Conservation (phyloP, 208 protist genomes). For the Trypanosoma congolense region DNA sequence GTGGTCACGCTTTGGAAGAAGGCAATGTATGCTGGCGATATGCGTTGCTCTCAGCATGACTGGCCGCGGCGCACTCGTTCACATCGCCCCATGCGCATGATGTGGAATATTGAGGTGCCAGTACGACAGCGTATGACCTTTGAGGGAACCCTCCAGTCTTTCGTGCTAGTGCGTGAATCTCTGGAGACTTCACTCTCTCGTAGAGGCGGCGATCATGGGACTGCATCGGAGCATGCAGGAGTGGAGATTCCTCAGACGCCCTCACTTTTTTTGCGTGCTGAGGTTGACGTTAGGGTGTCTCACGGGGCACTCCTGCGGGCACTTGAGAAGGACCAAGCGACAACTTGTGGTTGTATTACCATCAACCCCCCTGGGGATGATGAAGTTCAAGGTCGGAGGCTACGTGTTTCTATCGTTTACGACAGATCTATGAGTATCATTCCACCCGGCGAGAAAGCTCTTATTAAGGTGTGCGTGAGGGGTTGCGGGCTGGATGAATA, state of each 20-base stretch:
- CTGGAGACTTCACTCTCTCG: not conserved
- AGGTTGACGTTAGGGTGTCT: slow-evolving; percentile 14
- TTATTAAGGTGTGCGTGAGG: not conserved
- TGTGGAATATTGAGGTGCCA: slow-evolving; percentile 34
- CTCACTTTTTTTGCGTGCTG: slow-evolving; percentile 18
- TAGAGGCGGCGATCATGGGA: not conserved
- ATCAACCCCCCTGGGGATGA: slow-evolving; percentile 8
- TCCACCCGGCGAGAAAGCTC: not conserved
- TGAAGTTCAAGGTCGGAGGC: not conserved
- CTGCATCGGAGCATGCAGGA: not conserved
- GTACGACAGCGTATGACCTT: slow-evolving; percentile 10
- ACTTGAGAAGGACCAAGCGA: not conserved
- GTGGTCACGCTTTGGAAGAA: slow-evolving; percentile 7
- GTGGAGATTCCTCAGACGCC: not conserved
- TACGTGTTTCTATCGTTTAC: slow-evolving; percentile 7
- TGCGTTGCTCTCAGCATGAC: slow-evolving; percentile 20
- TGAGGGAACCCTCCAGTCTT: slow-evolving; percentile 12
- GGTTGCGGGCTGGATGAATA: not conserved
- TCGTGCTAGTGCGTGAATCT: slow-evolving; percentile 10
- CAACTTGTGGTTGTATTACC: slow-evolving; percentile 6
- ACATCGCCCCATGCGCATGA: slow-evolving; percentile 29
- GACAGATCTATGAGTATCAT: slow-evolving; percentile 2
- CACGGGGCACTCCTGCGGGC: not conserved
- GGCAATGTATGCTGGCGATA: slow-evolving; percentile 31
- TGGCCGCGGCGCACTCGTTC: slow-evolving; percentile 14